Base-by-base conservation (phyloP, 2,329 filamentous ascomycete species). In the Microdochium trichocladiopsis region DNA sequence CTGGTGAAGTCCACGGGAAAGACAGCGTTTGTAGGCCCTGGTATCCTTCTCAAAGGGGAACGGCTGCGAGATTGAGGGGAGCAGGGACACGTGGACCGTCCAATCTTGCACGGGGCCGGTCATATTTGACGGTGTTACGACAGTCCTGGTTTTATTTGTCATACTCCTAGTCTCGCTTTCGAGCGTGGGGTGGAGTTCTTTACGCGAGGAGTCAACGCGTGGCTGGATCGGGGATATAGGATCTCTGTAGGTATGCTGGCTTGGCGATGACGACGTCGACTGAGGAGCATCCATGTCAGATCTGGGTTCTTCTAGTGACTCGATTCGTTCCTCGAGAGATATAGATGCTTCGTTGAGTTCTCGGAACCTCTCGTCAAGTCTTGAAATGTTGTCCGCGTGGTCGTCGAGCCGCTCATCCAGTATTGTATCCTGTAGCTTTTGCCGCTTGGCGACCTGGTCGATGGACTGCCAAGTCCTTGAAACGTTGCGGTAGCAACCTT, bases 1-100 rank as follows among this genome's bases (percentile, higher is more conserved):
- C 53, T 76, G 77, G 58, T 83, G 80, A 47, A 83, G 71, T 2
- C 80, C 80, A 16, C 80, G 76, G 14, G 80, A 84, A 4, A 83
- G 69, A 47, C 79, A 83, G 45, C 80, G 72, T 60, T 82, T 82
- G 64, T 84, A 84, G 3, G 80, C 79, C 41, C 72, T 77, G 14
- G 80, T 83, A 57, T 83, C 79, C 60, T 80, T 80, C 63, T 83
- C 80, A 60, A 83, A 84, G 0, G 80, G 80, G 56, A 83, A 82
- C 4, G 79, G 76, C 52, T 78, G 74, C 31, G 72, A 72, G 12
- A 69, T 70, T 48, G 73, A 76, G 3, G 80, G 80, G 36, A 84
- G 69, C 12, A 84, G 71, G 2, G 80, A 83, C 33, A 84, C 71
- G 58, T 83, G 80, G 25, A 83, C 77, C 1, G 80, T 83, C 80